Conservation (phyloP, 352 stramenopile genomes). For the Pythium aristosporum region DNA sequence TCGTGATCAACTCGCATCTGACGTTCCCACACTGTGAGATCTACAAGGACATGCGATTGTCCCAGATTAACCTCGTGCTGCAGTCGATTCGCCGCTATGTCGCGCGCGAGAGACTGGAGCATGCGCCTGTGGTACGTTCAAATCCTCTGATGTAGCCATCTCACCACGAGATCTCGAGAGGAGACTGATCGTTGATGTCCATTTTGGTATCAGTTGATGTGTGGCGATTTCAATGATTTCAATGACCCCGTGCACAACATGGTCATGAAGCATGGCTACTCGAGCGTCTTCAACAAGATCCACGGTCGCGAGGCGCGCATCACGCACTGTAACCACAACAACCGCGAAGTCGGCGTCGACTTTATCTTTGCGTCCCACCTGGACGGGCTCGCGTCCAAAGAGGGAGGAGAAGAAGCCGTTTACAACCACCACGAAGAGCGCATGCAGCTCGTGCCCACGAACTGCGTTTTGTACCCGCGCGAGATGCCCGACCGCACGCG, state of each 20-base stretch:
- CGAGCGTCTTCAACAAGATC: constrained; percentile 70
- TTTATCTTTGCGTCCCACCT: constrained; percentile 81
- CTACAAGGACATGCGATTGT: constrained; percentile 76
- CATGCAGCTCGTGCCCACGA: constrained; percentile 54
- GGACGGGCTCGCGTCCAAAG: constrained; percentile 13
- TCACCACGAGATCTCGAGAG: constrained; percentile 1
- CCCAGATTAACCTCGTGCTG: constrained; percentile 81
- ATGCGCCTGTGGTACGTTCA: constrained; percentile 58
- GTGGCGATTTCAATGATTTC: constrained; percentile 87
- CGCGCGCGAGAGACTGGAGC: constrained; percentile 51
- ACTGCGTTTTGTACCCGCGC: constrained; percentile 63
- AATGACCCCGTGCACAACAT: constrained; percentile 80
- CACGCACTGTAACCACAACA: constrained; percentile 90
- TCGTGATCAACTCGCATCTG: constrained; percentile 84
- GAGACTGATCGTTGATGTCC: not conserved
- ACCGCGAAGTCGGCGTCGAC: constrained; percentile 82
- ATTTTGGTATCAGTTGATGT: constrained; percentile 39
- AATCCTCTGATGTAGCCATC: constrained; percentile 2
- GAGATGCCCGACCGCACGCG: constrained; percentile 59
- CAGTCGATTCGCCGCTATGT: constrained; percentile 70
- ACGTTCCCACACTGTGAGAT: constrained; percentile 82
- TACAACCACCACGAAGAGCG: constrained; percentile 13
- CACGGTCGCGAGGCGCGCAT: constrained; percentile 80
- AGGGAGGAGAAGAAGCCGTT: not conserved
- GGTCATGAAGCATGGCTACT: constrained; percentile 69